Conservation (phyloP, 2,329 filamentous ascomycete species). For the Apiospora kogelbergensis region DNA sequence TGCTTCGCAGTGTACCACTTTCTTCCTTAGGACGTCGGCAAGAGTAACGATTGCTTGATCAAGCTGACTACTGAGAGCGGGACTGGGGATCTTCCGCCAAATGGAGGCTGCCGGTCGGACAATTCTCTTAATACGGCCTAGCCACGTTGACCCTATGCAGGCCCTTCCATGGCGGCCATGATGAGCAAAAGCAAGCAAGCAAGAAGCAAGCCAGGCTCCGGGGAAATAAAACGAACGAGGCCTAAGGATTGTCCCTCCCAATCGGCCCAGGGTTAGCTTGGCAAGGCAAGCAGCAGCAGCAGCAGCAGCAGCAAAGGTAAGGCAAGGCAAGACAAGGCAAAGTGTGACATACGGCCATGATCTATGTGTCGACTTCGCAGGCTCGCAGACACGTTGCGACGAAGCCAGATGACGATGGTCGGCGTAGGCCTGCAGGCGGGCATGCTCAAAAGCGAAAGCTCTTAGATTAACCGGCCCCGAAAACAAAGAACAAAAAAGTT, state of each 20-base stretch:
- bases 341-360: not conserved
- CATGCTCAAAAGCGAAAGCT: not conserved
- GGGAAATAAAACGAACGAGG: not conserved
- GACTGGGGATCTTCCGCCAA: conserved; percentile 36
- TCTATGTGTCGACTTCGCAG: not conserved
- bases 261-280: conserved; percentile 1
- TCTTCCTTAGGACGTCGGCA: conserved; percentile 13
- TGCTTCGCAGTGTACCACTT: not conserved
- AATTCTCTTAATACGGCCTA: conserved; percentile 37
- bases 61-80: conserved; percentile 31
- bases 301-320: not conserved
- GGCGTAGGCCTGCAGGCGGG: not conserved
- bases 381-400: not conserved
- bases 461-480: not conserved
- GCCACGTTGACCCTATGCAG: conserved; percentile 7
- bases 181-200: not conserved
- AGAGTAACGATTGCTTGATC: conserved; percentile 33
- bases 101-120: conserved; percentile 38
- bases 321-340: not conserved
- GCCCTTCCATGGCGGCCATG: not conserved
- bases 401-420: not conserved
- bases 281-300: not conserved
- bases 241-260: not conserved
- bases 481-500: not conserved
- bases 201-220: not conserved